These are phyloP conservation scores for Boletus sensibilis DNA, from an alignment of 768 basidiomycete genomes.

Conservation along the genomic window DNA sequence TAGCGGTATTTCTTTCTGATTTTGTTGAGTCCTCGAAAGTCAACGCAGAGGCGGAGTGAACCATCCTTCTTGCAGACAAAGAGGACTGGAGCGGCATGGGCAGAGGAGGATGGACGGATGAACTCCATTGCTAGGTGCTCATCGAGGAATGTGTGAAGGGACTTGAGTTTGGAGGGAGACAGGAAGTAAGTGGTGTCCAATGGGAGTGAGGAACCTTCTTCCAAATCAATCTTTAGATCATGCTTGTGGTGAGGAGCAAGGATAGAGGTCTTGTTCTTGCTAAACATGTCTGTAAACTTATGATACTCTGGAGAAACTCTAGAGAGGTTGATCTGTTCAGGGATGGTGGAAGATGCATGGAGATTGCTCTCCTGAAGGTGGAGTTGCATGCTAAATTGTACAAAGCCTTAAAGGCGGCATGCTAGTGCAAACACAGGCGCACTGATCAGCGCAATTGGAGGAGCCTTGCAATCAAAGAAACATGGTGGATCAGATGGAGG, in stretches of 20 bases:
- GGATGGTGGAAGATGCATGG: not conserved
- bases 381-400: not conserved
- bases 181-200: not conserved
- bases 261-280: not conserved
- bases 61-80: constrained; percentile 21
- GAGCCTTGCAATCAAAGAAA: not conserved
- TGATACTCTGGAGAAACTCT: constrained; percentile 10
- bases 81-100: constrained; percentile 1
- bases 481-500: no score
- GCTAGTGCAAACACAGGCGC: not conserved
- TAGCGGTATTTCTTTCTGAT: constrained; percentile 30
- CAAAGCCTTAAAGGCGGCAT: not conserved
- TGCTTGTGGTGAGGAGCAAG: not conserved
- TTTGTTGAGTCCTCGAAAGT: constrained; percentile 35
- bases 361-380: not conserved
- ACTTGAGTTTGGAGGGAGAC: constrained; percentile 29
- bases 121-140: not conserved
- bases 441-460: not conserved
- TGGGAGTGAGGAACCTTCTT: not conserved
- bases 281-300: constrained; percentile 16
- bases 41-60: constrained; percentile 23
- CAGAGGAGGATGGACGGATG: not conserved
- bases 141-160: constrained; percentile 37
- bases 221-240: not conserved
- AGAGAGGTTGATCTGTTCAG: not conserved